Evolutionary conservation across 2,329 filamentous ascomycete genomes (phyloP).

Genomic region (Xylariaceae sp.): DNA sequence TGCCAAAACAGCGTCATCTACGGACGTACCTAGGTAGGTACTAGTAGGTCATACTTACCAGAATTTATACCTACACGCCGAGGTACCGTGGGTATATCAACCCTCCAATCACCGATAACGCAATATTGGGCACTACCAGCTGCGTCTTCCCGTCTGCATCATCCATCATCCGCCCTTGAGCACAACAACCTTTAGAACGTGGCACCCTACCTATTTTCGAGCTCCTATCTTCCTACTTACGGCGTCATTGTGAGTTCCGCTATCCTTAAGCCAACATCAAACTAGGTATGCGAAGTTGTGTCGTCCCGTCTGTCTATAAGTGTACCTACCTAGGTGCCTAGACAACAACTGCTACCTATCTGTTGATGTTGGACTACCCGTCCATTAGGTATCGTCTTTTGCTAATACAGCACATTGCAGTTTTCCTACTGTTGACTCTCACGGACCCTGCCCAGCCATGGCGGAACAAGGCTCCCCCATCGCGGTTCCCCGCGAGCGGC

Average conservation of each 20-base stretch:
- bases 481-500: constrained; percentile 31
- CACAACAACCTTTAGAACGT: not conserved
- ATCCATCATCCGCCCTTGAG: not conserved
- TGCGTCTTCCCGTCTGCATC: not conserved
- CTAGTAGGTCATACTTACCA: not conserved
- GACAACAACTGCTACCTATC: not conserved
- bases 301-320: not conserved
- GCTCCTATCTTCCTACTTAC: not conserved
- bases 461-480: constrained; percentile 31
- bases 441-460: constrained; percentile 21
- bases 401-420: constrained; percentile 3
- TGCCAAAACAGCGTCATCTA: no score
- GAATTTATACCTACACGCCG: no score
- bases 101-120: constrained; percentile 13
- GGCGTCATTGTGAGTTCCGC: constrained; percentile 3
- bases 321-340: not conserved
- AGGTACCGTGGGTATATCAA: no score
- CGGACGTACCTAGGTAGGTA: no score
- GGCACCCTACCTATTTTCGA: no score
- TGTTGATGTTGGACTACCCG: not conserved
- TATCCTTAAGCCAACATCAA: no score
- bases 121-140: constrained; percentile 15
- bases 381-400: not conserved
- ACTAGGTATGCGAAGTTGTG: not conserved
- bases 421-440: not conserved